phyloP scores from a whole-genome alignment of 2,329 filamentous ascomycete species.

The Colletotrichum australisinense region DNA sequence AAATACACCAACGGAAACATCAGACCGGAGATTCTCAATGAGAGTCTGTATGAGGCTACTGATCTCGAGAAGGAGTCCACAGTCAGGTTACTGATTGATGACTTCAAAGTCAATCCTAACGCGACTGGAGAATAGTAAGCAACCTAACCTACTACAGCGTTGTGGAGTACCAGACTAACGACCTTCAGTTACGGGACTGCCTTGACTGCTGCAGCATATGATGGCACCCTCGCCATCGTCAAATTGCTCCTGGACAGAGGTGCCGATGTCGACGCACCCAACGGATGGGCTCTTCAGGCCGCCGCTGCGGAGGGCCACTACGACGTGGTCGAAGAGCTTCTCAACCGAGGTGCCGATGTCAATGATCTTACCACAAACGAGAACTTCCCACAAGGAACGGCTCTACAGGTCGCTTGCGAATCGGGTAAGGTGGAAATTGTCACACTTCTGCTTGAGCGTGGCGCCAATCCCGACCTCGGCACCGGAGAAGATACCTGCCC shows the following conservation, averaged over 20 bases:
- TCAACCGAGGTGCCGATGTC: conserved; percentile 45
- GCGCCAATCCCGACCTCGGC: conserved; percentile 51
- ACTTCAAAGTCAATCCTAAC: conserved; percentile 50
- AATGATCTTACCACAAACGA: conserved; percentile 26
- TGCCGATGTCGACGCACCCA: conserved; percentile 41
- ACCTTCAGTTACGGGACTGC: conserved; percentile 46
- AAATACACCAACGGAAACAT: conserved; percentile 49
- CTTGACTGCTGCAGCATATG: conserved; percentile 51
- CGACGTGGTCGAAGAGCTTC: conserved; percentile 47
- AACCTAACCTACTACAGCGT: not conserved
- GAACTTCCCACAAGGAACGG: conserved; percentile 43
- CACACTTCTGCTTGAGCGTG: conserved; percentile 48
- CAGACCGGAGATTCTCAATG: conserved; percentile 43
- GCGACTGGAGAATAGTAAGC: conserved; percentile 52
- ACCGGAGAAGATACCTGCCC: conserved; percentile 47
- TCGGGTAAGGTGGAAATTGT: conserved; percentile 49
- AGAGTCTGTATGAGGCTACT: conserved; percentile 52
- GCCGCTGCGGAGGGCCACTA: conserved; percentile 49
- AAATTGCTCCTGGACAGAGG: conserved; percentile 31
- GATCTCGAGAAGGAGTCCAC: conserved; percentile 51
- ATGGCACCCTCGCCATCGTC: conserved; percentile 44
- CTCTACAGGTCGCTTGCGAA: conserved; percentile 53
- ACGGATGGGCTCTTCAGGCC: conserved; percentile 52
- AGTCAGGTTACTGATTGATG: conserved; percentile 48
- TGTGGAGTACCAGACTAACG: conserved; percentile 12